These are phyloP conservation scores for Trichoderma sp. DNA, from an alignment of 2,329 filamentous ascomycete genomes.

Conservation along the genomic window DNA sequence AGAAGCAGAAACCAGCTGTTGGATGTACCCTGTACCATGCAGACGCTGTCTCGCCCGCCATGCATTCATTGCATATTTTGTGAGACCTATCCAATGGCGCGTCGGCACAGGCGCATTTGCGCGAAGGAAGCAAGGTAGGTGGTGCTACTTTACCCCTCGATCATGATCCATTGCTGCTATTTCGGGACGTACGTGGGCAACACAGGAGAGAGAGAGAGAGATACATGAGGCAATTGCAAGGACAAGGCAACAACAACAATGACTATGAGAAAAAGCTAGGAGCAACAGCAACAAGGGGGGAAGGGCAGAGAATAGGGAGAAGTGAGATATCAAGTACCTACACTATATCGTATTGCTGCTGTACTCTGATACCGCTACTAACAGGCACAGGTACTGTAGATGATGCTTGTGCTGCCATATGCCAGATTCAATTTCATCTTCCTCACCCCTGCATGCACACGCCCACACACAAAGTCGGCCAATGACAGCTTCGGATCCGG, in stretches of 20 bases:
- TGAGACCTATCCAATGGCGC: slow-evolving; percentile 18
- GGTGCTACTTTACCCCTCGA: not conserved
- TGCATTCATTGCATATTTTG: slow-evolving; percentile 13
- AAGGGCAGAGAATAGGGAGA: not conserved
- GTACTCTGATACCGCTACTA: not conserved
- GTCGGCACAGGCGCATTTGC: not conserved
- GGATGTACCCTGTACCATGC: not conserved
- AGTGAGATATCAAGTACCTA: not conserved
- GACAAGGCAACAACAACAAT: slow-evolving; percentile 8
- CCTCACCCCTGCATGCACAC: slow-evolving; percentile 20
- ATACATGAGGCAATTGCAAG: slow-evolving; percentile 3
- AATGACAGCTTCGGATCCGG: slow-evolving; percentile 20
- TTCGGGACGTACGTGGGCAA: not conserved
- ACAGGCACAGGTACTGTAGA: not conserved
- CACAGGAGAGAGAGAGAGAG: not conserved
- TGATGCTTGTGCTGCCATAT: not conserved
- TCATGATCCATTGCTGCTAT: slow-evolving; percentile 21
- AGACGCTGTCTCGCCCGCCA: slow-evolving; percentile 17
- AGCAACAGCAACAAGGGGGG: not conserved
- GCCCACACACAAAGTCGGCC: slow-evolving; percentile 2
- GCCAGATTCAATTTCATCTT: not conserved
- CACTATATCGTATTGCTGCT: not conserved
- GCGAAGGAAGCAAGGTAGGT: not conserved
- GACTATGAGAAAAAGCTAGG: not conserved
- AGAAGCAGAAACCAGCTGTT: not conserved